phyloP scores from a whole-genome alignment of 2,329 filamentous ascomycete genomes.

The Aspergillus thermomutatus region DNA sequence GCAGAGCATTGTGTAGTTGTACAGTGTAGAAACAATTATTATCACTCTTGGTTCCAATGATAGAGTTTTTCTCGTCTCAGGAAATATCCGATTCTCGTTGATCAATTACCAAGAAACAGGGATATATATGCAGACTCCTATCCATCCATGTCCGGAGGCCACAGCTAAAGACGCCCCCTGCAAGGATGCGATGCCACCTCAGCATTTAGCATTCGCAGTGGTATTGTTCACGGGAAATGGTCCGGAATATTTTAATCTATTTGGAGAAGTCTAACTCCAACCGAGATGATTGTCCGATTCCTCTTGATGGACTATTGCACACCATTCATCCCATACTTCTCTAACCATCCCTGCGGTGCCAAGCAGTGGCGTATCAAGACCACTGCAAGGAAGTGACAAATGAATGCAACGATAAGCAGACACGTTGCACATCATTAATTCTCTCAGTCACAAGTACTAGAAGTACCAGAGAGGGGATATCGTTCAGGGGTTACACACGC shows the following conservation, averaged over 20 bases:
- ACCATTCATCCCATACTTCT: too few relatives aligned
- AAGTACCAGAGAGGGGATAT: background rate
- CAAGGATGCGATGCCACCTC: background rate
- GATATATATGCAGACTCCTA: background rate
- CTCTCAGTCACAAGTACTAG: background rate
- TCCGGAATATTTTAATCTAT: background rate
- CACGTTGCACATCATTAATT: background rate
- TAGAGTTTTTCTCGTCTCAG: too few relatives aligned
- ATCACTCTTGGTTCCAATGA: too few relatives aligned
- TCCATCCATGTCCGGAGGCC: background rate
- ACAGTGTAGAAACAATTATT: too few relatives aligned
- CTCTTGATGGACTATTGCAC: too few relatives aligned
- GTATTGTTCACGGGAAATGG: background rate
- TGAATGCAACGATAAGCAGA: background rate
- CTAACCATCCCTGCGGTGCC: background rate
- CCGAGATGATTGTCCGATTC: background rate
- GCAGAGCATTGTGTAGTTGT: background rate
- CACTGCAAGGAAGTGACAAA: background rate
- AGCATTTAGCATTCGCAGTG: background rate
- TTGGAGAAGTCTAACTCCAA: background rate
- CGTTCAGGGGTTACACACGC: background rate
- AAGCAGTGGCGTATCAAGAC: background rate
- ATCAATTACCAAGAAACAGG: background rate
- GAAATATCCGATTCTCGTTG: too few relatives aligned
- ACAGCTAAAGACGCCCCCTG: background rate